These are phyloP conservation scores for Suillus weaverae DNA, from an alignment of 768 basidiomycete genomes.

Conservation along the genomic window DNA sequence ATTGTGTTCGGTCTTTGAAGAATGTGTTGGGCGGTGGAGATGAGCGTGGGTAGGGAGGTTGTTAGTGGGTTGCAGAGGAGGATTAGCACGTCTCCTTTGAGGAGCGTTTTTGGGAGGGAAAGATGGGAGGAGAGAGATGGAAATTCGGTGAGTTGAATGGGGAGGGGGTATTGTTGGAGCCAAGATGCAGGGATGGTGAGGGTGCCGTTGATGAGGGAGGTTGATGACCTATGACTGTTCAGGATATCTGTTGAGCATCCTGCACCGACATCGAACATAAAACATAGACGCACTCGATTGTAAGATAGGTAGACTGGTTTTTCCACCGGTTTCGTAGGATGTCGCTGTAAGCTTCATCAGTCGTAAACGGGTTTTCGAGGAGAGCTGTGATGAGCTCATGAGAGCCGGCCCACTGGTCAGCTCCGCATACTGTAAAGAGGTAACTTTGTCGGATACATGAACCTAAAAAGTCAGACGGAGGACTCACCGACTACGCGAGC, in stretches of 20 bases:
- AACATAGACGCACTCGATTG: constrained; percentile 26
- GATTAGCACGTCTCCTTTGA: constrained; percentile 61
- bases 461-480: background rate
- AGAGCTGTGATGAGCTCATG: constrained; percentile 67
- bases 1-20: constrained; percentile 42
- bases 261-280: background rate
- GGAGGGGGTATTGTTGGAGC: constrained; percentile 54
- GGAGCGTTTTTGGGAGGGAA: constrained; percentile 17
- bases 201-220: constrained; percentile 18
- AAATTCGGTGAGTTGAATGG: constrained; percentile 49
- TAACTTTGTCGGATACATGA: constrained; percentile 6
- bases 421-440: constrained; percentile 49
- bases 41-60: constrained; percentile 44
- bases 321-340: constrained; percentile 53
- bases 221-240: constrained; percentile 24
- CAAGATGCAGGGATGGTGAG: constrained; percentile 51
- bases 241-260: background rate
- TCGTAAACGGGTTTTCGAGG: constrained; percentile 67
- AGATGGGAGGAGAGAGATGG: constrained; percentile 21
- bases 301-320: constrained; percentile 24
- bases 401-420: constrained; percentile 54
- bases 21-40: constrained; percentile 24
- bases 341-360: constrained; percentile 45
- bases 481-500: constrained; percentile 52
- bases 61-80: constrained; percentile 62